These are phyloP conservation scores for Posidonia oceanica DNA, from an alignment of 116 monocot genomes.

Conservation along the genomic window DNA sequence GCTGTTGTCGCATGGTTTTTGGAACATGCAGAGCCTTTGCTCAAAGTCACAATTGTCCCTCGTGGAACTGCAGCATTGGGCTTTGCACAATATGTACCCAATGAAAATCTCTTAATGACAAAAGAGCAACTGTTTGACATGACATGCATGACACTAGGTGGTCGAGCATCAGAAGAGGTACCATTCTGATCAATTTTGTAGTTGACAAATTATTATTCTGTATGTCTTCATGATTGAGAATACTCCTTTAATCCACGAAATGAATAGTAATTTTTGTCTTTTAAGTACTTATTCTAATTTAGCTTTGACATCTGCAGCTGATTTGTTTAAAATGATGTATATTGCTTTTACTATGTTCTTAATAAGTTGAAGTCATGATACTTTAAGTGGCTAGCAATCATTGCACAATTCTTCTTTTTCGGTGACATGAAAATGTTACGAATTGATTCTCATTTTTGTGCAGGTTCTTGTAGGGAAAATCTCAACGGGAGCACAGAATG, in stretches of 20 bases:
- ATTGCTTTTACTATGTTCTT: too few species aligned
- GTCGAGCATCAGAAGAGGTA: constrained; percentile 92
- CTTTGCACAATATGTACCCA: constrained; percentile 87
- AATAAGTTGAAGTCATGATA: too few species aligned
- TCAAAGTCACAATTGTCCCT: constrained; percentile 91
- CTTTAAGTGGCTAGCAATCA: too few species aligned
- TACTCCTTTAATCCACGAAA: too few species aligned
- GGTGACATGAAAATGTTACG: background rate
- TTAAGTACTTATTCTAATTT: too few species aligned
- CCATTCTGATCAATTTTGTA: background rate
- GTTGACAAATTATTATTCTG: background rate
- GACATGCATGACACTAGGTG: constrained; percentile 96
- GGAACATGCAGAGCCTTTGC: constrained; percentile 84
- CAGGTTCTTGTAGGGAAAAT: constrained; percentile 91
- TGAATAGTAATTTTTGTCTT: too few species aligned
- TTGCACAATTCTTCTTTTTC: too few species aligned
- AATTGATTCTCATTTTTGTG: background rate
- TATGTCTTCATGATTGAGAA: background rate
- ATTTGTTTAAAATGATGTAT: too few species aligned
- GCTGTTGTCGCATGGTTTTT: constrained; percentile 94
- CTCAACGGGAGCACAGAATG: constrained; percentile 95
- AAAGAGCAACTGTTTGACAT: constrained; percentile 90
- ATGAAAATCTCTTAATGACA: constrained; percentile 84
- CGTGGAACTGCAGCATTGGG: constrained; percentile 92
- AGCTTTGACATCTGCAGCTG: too few species aligned